A percentile compares a stretch with the other conserved stretches of the same genome.
phyloP scores from a whole-genome alignment of 257 asterid genomes.

The Capsicum rhomboideum region DNA sequence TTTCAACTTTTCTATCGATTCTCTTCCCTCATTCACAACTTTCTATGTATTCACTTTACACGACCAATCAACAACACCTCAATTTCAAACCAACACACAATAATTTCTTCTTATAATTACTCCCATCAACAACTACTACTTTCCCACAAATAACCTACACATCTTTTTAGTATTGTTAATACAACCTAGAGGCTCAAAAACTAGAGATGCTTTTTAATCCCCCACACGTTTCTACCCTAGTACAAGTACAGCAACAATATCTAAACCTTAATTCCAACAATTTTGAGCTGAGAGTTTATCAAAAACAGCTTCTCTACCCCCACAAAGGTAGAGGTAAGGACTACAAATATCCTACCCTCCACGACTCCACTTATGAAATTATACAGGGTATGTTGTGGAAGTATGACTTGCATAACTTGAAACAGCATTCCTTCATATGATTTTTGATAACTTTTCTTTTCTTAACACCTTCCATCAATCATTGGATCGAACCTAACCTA shows the following conservation, averaged over 20 bases:
- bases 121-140: neutral
- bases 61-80: neutral
- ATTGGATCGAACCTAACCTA: neutral
- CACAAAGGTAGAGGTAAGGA: neutral
- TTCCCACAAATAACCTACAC: neutral
- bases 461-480: neutral
- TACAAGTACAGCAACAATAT: neutral
- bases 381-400: neutral
- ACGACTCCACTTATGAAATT: neutral
- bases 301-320: neutral
- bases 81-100: neutral
- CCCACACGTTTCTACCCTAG: neutral
- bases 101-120: neutral
- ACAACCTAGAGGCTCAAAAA: neutral
- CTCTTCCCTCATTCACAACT: no score
- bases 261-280: neutral
- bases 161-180: neutral
- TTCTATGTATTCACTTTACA: neutral
- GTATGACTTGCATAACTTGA: no score
- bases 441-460: no score
- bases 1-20: no score
- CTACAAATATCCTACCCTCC: neutral
- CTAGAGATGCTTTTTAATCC: neutral
- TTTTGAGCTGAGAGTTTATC: neutral
- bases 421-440: no score